Evolutionary conservation across 2,329 filamentous ascomycete species (phyloP).

Genomic region (Diaporthe australafricana): DNA sequence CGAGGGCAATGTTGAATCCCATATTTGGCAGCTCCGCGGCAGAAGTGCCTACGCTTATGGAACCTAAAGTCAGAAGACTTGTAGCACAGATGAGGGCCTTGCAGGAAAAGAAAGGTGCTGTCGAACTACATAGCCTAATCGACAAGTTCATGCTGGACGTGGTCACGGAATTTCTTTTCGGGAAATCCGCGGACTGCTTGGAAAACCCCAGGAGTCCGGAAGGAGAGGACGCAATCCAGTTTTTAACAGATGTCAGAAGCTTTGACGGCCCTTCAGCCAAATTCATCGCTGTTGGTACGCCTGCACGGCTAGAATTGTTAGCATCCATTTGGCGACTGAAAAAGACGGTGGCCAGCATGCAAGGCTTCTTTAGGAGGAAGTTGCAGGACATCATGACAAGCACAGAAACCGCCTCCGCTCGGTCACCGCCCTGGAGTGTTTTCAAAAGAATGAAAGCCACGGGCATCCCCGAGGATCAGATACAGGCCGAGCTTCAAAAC

Average conservation of each 20-base stretch:
- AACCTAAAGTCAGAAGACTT: constrained; percentile 32
- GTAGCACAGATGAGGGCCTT: constrained; percentile 1
- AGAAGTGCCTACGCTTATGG: constrained; percentile 29
- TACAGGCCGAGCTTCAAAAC: constrained; percentile 36
- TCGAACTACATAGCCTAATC: constrained; percentile 34
- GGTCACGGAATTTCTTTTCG: constrained; percentile 37
- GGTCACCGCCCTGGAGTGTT: constrained; percentile 10
- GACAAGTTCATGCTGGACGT: constrained; percentile 33
- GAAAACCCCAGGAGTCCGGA: background rate
- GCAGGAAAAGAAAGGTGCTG: background rate
- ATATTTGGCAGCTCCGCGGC: constrained; percentile 15
- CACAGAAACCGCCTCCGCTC: background rate
- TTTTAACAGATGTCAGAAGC: constrained; percentile 29
- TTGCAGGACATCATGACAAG: constrained; percentile 28
- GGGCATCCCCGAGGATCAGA: constrained; percentile 16
- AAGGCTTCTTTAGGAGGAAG: constrained; percentile 32
- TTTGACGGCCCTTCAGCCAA: constrained; percentile 33
- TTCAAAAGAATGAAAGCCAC: constrained; percentile 33
- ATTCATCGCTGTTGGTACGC: constrained; percentile 33
- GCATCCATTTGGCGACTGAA: constrained; percentile 16
- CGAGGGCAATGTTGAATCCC: constrained; percentile 27
- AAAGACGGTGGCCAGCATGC: constrained; percentile 33
- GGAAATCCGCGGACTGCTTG: constrained; percentile 30
- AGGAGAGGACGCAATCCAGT: constrained; percentile 11
- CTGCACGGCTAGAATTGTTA: constrained; percentile 26